Conservation (phyloP, 2,329 filamentous ascomycete species). For the Arthrobotrys iridis region DNA sequence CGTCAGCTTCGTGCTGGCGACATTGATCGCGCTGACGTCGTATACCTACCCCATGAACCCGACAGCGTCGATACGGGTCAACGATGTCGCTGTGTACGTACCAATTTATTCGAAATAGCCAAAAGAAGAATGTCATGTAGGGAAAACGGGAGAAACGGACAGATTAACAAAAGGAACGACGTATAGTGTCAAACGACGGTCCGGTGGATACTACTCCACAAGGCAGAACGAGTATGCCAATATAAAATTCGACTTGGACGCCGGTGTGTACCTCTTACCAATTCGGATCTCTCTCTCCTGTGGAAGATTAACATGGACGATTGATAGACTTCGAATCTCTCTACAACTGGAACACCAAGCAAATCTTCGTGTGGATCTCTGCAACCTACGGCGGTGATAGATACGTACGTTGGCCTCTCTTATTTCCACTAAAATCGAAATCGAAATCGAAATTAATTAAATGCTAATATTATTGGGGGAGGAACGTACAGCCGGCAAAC, state of each 20-base stretch:
- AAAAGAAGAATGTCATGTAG: too few species aligned
- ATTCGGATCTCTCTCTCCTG: too few species aligned
- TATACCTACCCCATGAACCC: constrained; percentile 76
- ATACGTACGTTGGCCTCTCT: constrained; percentile 47
- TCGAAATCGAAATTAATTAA: constrained; percentile 61
- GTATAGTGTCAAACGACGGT: constrained; percentile 80
- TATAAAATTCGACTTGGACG: constrained; percentile 90
- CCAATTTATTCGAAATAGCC: not conserved
- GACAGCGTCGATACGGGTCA: constrained; percentile 70
- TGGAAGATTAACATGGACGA: too few species aligned
- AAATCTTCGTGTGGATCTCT: constrained; percentile 95
- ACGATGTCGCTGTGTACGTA: constrained; percentile 85
- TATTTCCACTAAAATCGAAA: constrained; percentile 65
- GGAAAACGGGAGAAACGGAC: too few species aligned
- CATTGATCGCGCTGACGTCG: constrained; percentile 82
- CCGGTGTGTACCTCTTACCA: too few species aligned
- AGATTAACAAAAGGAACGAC: not conserved
- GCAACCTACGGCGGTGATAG: constrained; percentile 69
- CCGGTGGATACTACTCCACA: constrained; percentile 86
- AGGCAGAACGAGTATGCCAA: constrained; percentile 97
- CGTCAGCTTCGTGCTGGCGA: constrained; percentile 82
- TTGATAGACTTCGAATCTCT: constrained; percentile 79
- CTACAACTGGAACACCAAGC: constrained; percentile 99
- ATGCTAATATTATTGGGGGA: constrained; percentile 59
- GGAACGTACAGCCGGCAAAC: constrained; percentile 64